phyloP scores from a whole-genome alignment of 2,329 filamentous ascomycete genomes.

The Chrysoporthe austroafricana region DNA sequence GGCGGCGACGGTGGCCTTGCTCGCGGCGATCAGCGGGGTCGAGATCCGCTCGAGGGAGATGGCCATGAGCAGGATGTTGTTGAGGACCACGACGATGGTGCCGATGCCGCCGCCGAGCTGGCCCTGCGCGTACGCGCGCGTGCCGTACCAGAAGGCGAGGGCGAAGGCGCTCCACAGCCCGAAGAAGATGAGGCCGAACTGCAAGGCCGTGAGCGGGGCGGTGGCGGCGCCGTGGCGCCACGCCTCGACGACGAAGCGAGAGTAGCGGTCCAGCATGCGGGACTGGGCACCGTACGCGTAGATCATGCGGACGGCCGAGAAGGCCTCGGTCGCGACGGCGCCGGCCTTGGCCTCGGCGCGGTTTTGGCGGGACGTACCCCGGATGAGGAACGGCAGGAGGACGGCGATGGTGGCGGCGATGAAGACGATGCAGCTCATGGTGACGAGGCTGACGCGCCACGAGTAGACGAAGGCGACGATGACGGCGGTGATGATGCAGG shows the following conservation, averaged over 20 bases:
- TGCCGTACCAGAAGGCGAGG: constrained; percentile 67
- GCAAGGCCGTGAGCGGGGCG: constrained; percentile 54
- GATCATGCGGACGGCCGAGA: constrained; percentile 64
- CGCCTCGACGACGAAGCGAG: constrained; percentile 58
- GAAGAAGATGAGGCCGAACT: constrained; percentile 62
- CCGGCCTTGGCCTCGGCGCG: constrained; percentile 60
- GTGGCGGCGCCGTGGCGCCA: constrained; percentile 52
- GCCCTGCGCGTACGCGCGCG: constrained; percentile 52
- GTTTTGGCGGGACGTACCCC: constrained; percentile 50
- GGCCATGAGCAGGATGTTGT: constrained; percentile 62
- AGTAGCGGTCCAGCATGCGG: constrained; percentile 57
- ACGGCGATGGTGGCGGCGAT: constrained; percentile 53
- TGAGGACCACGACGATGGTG: constrained; percentile 60
- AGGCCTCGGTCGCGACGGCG: constrained; percentile 63
- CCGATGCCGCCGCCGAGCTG: constrained; percentile 52
- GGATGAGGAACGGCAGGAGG: constrained; percentile 60
- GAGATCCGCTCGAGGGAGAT: constrained; percentile 61
- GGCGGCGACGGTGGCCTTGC: constrained; percentile 61
- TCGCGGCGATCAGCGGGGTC: constrained; percentile 60
- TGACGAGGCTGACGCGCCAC: constrained; percentile 64
- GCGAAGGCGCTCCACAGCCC: constrained; percentile 53
- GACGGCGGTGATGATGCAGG: constrained; percentile 57
- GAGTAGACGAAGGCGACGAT: constrained; percentile 60
- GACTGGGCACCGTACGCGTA: constrained; percentile 64
- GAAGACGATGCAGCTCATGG: constrained; percentile 59